Evolutionary conservation across 768 basidiomycete species (phyloP).

Genomic region (Ramaria rubella): DNA sequence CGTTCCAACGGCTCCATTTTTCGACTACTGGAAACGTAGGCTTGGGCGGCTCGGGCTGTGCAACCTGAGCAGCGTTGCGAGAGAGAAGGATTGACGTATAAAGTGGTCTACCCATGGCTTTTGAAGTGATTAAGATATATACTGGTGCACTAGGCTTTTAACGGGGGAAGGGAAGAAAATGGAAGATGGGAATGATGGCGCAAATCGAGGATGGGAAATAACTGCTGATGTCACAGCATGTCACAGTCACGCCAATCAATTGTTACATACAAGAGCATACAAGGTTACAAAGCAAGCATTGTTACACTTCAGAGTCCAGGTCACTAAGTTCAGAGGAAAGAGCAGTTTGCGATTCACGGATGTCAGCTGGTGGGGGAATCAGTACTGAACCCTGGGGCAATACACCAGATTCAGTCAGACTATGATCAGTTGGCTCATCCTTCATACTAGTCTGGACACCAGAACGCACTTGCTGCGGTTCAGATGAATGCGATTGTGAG

Average conservation of each 20-base stretch:
- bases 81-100: conserved; percentile 4
- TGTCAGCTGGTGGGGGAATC: background rate
- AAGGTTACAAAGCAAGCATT: background rate
- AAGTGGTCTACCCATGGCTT: conserved; percentile 11
- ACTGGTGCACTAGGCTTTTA: conserved; percentile 8
- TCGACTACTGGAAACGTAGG: conserved; percentile 38
- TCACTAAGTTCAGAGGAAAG: conserved; percentile 6
- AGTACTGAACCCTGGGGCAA: background rate
- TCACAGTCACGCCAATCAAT: background rate
- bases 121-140: conserved; percentile 7
- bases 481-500: background rate
- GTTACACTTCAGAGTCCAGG: background rate
- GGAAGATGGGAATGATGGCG: background rate
- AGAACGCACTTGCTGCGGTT: background rate
- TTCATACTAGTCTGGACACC: background rate
- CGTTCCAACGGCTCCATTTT: conserved; percentile 58
- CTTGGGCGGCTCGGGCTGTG: conserved; percentile 25
- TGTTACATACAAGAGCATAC: background rate
- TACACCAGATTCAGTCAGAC: background rate
- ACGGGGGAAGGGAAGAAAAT: background rate
- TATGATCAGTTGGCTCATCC: background rate
- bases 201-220: background rate
- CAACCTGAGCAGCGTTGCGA: conserved; percentile 1
- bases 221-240: background rate
- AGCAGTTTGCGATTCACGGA: background rate